Base-by-base conservation (phyloP, 208 protist species). In the Histomonas meleagridis region DNA sequence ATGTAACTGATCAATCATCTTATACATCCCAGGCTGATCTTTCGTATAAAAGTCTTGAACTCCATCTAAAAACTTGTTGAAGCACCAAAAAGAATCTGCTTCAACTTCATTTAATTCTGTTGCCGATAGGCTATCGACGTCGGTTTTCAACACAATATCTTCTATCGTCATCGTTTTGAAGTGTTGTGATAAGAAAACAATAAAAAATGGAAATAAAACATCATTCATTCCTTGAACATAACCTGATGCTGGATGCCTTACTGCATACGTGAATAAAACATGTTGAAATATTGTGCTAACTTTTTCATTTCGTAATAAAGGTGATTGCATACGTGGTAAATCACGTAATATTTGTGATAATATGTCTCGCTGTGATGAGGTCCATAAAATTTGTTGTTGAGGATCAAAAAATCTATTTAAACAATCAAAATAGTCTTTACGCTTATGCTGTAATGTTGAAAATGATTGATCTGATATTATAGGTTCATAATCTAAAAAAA, bases 161-260 rank as follows among this genome's bases (percentile, higher is more conserved):
- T 76, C 65, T 1, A 46, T 46, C 1, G 65, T 46, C 65, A 76
- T 76, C 35, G 35, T n/a, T 28, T 5, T 1, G 21, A 60, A 57
- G 14, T 62, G 57, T 32, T 51, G 26, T 1, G 21, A 16, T 18
- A 94, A 70, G 55, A 96, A 96, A 14, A 97, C 96, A 69, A 93
- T 94, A 92, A 97, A 94, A 91, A 98, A 98, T 0, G 97, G 97
- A 55, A 95, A 95, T 0, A 96, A 93, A 46, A 98, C 90, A 93
- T 98, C 97, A 90, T 98, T 97, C 92, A 98, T 96, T 38, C 97
- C 97, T 94, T 97, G 96, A 76, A 97, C 96, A 92, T 97, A 97
- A 32, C 96, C 96, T 78, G 94, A 96, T 0, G 96, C 97, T 10
- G 97, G 96, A 94, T 98, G 96, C 62, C 96, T 95, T 28, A 97